Conservation (phyloP, 1,284 basidiomycete genomes). For the Inonotus hispidus region DNA sequence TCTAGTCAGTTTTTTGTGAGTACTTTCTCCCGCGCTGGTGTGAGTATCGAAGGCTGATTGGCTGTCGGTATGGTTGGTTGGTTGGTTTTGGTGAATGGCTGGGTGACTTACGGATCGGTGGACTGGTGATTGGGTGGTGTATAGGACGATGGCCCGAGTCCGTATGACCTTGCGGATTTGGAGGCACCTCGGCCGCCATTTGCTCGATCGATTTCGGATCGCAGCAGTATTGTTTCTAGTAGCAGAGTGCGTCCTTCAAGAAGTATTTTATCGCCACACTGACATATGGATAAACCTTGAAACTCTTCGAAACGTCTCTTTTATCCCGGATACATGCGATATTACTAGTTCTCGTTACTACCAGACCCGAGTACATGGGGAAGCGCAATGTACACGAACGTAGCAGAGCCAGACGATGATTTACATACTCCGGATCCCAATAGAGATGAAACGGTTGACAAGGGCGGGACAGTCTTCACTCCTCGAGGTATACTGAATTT, state of each 20-base stretch:
- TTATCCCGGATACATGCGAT: too few relatives aligned
- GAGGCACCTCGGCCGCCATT: neutral
- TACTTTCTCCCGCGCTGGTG: neutral
- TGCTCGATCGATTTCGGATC: neutral
- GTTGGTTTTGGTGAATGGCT: too few relatives aligned
- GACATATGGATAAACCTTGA: too few relatives aligned
- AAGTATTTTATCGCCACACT: too few relatives aligned
- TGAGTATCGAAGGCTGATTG: too few relatives aligned
- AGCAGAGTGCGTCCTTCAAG: neutral
- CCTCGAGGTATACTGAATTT: constrained; percentile 36
- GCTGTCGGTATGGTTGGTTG: too few relatives aligned
- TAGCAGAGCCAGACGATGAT: constrained; percentile 27
- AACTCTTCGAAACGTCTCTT: too few relatives aligned
- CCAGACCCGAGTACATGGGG: constrained; percentile 4
- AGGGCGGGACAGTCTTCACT: constrained; percentile 31
- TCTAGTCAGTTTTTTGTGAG: neutral
- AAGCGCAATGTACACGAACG: neutral
- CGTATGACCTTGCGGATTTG: neutral
- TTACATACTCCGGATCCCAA: constrained; percentile 29
- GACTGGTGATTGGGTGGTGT: neutral
- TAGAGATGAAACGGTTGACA: constrained; percentile 23
- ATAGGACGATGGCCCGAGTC: neutral
- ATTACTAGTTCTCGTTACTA: constrained; percentile 2
- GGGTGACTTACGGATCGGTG: too few relatives aligned
- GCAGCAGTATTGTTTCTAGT: neutral